These are phyloP conservation scores for Lipomyces sp. DNA, from an alignment of 805 yeast genomes.

Conservation along the genomic window DNA sequence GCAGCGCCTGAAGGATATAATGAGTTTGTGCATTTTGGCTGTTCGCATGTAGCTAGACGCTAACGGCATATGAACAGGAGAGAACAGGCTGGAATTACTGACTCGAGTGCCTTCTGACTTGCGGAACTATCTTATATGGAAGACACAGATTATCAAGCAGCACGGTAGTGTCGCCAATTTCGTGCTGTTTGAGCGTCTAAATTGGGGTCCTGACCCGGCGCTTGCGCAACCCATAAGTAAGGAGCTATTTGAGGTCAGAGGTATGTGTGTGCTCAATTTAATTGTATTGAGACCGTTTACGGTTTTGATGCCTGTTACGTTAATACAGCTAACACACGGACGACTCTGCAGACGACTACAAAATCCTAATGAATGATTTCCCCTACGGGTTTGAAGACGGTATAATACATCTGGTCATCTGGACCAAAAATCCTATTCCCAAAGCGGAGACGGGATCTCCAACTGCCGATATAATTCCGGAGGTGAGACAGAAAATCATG, in stretches of 20 bases:
- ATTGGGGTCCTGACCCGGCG: conserved; percentile 40
- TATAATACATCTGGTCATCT: conserved; percentile 59
- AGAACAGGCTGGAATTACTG: conserved; percentile 38
- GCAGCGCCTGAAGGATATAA: conserved; percentile 39
- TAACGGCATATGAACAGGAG: conserved; percentile 16
- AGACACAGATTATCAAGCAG: conserved; percentile 26
- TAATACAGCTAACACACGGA: neutral
- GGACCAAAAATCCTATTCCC: conserved; percentile 57
- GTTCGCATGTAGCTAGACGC: neutral
- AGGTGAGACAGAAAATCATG: conserved; percentile 48
- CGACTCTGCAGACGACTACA: conserved; percentile 41
- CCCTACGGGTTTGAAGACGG: conserved; percentile 58
- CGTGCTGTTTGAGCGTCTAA: conserved; percentile 38
- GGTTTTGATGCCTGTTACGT: neutral
- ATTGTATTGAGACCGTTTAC: neutral
- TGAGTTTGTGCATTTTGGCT: conserved; percentile 27
- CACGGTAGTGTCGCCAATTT: conserved; percentile 42
- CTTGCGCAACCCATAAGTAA: conserved; percentile 17
- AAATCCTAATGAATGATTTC: conserved; percentile 58
- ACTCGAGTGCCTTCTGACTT: conserved; percentile 42
- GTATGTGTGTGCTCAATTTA: conserved; percentile 16
- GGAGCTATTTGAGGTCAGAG: conserved; percentile 32
- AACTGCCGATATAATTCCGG: conserved; percentile 44
- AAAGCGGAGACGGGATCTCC: conserved; percentile 50
- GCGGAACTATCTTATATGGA: conserved; percentile 40